Base-by-base conservation (phyloP, 2,329 filamentous ascomycete genomes). In the Talaromyces pinophilus region DNA sequence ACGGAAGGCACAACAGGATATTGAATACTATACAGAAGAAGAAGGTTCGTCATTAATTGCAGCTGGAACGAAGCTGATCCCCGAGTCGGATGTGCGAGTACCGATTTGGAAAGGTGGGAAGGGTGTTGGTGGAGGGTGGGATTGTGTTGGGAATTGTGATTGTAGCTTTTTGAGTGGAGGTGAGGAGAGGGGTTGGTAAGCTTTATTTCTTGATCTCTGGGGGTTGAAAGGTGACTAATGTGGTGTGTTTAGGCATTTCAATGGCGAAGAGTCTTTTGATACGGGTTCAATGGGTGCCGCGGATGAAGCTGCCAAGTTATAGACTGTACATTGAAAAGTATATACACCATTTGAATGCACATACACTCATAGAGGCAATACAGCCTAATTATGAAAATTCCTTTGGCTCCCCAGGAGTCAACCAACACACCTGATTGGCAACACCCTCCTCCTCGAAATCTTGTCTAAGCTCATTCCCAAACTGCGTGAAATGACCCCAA, bases 131-230 rank as follows among this genome's bases (percentile, higher is more conserved):
- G 92, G 92, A 44, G 90, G 90, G 33, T 99, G 94, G 94, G 84
- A 87, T 48, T 93, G 92, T 74, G 85, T 87, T 67, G 76, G 86
- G 63, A 94, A 97, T 80, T 92, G 92, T 17, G 92, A 97, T 76
- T 97, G 93, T 74, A 89, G 86, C 67, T 96, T 94, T 78, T 81
- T 98, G 70, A 87, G 84, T 63, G 85, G 86, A 64, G 94, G 94
- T 7, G 90, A 91, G 72, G 94, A 98, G 79, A 85, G 93, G 81
- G 93, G 93, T 75, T 98, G 94, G 93, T 95, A 78, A 79, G 83
- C 76, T 67, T 80, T 64, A 68, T 46, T 46, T 50, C 50, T 57
- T 63, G 11, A 7, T 65, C 66, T 67, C 38, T 69, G 67, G 57
- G 42, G 35, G 10, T 64, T 46, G 59, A 3, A 19, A 10, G 1